A percentile compares a stretch with the other conserved stretches of the same genome.
Conservation (phyloP, 495 filamentous ascomycete species). For the Polyplosphaeria fusca region DNA sequence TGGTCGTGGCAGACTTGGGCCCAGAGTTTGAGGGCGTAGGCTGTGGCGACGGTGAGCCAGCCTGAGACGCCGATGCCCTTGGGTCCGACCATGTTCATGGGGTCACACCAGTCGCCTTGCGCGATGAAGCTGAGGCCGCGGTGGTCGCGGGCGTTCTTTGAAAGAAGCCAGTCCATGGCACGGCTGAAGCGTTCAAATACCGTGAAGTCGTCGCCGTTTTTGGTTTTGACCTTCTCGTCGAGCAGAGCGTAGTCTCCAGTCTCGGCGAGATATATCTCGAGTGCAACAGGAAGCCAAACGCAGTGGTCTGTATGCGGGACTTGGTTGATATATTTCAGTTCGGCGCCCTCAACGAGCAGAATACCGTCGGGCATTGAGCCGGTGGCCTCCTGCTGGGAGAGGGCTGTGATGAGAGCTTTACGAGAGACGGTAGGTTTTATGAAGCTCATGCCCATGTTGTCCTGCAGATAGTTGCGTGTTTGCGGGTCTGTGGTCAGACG, state of each 20-base stretch:
- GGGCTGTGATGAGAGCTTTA: conserved; percentile 47
- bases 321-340: conserved; percentile 60
- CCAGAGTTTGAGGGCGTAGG: conserved; percentile 51
- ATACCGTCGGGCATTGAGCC: conserved; percentile 60
- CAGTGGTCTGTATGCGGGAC: conserved; percentile 58
- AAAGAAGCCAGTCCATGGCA: conserved; percentile 54
- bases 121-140: conserved; percentile 56
- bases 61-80: conserved; percentile 56
- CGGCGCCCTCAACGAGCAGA: conserved; percentile 51
- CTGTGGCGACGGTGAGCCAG: conserved; percentile 56
- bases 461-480: conserved; percentile 57
- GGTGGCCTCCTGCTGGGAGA: conserved; percentile 51
- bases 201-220: conserved; percentile 46
- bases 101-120: conserved; percentile 59
- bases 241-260: conserved; percentile 53
- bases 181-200: conserved; percentile 54
- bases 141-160: conserved; percentile 44
- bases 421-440: conserved; percentile 52
- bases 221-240: conserved; percentile 43
- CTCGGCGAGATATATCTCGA: conserved; percentile 54
- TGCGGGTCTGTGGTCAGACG: conserved; percentile 58
- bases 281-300: conserved; percentile 54
- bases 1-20: conserved; percentile 51
- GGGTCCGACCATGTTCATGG: conserved; percentile 60
- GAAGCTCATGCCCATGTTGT: conserved; percentile 61